A percentile compares a stretch with the other conserved stretches of the same genome.
These are phyloP conservation scores for Geotrichum australiense DNA, from an alignment of 1,139 yeast species.

Conservation along the genomic window DNA sequence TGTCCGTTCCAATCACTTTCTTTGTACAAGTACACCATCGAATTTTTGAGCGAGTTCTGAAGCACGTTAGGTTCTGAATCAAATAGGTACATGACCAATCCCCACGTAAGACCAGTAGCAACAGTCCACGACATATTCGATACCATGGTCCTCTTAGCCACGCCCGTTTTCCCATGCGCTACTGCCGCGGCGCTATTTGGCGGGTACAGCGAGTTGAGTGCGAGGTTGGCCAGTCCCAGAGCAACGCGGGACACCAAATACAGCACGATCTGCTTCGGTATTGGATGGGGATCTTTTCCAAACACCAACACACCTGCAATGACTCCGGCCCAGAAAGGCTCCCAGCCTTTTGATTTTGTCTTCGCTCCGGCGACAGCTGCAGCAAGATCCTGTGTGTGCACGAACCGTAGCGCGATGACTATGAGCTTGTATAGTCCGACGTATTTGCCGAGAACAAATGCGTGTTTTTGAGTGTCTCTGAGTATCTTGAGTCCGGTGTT, in stretches of 20 bases:
- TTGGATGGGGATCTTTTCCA: constrained; percentile 42
- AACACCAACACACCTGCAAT: constrained; percentile 61
- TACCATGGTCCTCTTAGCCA: not conserved
- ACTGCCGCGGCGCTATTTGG: not conserved
- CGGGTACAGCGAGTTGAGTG: constrained; percentile 10
- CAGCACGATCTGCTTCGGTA: constrained; percentile 50
- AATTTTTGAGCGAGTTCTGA: constrained; percentile 60
- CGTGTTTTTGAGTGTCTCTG: constrained; percentile 59
- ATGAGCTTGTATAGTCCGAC: constrained; percentile 53
- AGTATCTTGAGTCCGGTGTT: constrained; percentile 47
- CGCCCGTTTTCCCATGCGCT: not conserved
- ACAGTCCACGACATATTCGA: constrained; percentile 49
- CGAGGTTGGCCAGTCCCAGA: constrained; percentile 47
- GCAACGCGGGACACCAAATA: constrained; percentile 56
- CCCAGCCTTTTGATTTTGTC: constrained; percentile 24
- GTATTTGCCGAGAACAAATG: constrained; percentile 57
- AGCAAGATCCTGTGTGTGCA: not conserved
- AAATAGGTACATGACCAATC: constrained; percentile 64
- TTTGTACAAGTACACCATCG: constrained; percentile 68
- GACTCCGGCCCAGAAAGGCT: constrained; percentile 56
- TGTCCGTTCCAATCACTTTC: constrained; percentile 23
- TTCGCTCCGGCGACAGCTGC: constrained; percentile 7
- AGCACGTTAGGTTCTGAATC: constrained; percentile 56
- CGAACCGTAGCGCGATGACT: constrained; percentile 26
- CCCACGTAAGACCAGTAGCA: constrained; percentile 71